Percentiles rank a stretch among this genome's conserved stretches.
Conservation (phyloP, 2,329 filamentous ascomycete species). For the Sporothrix mexicana region DNA sequence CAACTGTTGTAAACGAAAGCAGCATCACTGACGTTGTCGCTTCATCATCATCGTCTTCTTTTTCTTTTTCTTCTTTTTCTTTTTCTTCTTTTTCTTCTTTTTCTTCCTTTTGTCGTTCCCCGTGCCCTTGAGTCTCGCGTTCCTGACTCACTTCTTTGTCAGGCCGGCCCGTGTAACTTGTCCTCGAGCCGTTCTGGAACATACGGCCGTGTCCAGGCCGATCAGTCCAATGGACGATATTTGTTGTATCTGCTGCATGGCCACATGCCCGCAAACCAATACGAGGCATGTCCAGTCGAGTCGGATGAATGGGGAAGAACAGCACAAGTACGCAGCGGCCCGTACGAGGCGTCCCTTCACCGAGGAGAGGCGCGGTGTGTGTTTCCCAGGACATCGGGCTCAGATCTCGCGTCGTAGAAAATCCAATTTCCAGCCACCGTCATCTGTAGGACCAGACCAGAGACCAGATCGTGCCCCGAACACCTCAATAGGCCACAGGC, state of each 20-base stretch:
- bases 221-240: no score
- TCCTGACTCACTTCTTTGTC: conserved; percentile 31
- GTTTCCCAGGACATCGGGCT: conserved; percentile 28
- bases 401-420: conserved; percentile 17
- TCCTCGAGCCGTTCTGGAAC: not conserved
- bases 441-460: not conserved
- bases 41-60: not conserved
- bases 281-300: not conserved
- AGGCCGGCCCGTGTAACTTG: conserved; percentile 13
- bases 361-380: conserved; percentile 10
- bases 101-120: not conserved
- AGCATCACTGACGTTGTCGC: not conserved
- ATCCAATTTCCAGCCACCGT: not conserved
- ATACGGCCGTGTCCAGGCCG: conserved; percentile 12
- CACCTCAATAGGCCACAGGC: no score
- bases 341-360: not conserved
- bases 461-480: no score
- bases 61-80: not conserved
- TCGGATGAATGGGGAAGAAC: not conserved
- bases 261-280: not conserved
- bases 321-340: no score
- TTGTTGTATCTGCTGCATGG: no score
- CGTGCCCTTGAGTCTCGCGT: not conserved
- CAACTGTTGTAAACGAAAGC: conserved; percentile 6
- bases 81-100: not conserved